These are phyloP conservation scores for Sphaceloma murrayae DNA, from an alignment of 2,329 filamentous ascomycete genomes.

Conservation along the genomic window DNA sequence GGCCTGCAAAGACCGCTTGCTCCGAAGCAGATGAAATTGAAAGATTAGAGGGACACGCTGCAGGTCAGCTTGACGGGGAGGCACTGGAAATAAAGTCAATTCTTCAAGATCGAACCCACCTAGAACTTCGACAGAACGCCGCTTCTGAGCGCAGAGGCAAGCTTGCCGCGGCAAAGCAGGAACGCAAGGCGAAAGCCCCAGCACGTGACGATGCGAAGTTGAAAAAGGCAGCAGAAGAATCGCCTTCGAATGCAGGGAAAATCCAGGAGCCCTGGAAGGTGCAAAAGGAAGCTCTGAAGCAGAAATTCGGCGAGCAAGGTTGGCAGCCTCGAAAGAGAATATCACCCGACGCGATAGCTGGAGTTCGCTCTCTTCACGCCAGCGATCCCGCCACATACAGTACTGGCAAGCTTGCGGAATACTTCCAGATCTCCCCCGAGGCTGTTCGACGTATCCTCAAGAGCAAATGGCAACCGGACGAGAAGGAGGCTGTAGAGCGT, in stretches of 20 bases:
- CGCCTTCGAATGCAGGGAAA: neutral
- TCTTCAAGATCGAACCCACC: too few species aligned
- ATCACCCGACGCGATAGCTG: slow-evolving; percentile 85
- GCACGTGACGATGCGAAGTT: too few species aligned
- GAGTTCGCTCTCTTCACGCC: slow-evolving; percentile 71
- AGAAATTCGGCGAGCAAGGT: slow-evolving; percentile 65
- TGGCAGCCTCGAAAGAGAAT: slow-evolving; percentile 81
- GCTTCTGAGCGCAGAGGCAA: too few species aligned
- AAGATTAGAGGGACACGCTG: too few species aligned
- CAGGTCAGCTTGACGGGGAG: too few species aligned
- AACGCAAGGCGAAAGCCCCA: too few species aligned
- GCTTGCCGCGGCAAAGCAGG: too few species aligned
- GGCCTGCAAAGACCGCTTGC: neutral
- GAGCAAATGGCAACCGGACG: slow-evolving; percentile 59
- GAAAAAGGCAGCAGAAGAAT: neutral
- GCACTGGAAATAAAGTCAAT: too few species aligned
- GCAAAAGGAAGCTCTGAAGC: slow-evolving; percentile 63
- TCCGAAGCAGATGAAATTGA: too few species aligned
- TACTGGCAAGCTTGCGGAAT: slow-evolving; percentile 59
- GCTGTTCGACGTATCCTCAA: slow-evolving; percentile 78
- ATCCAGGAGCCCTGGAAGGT: slow-evolving; percentile 53
- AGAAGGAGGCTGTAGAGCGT: slow-evolving; percentile 37
- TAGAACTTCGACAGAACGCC: too few species aligned
- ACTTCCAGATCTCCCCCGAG: slow-evolving; percentile 82
- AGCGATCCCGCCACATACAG: slow-evolving; percentile 71